These are phyloP conservation scores for Naganishia friedmannii DNA, from an alignment of 768 basidiomycete species.

Conservation along the genomic window DNA sequence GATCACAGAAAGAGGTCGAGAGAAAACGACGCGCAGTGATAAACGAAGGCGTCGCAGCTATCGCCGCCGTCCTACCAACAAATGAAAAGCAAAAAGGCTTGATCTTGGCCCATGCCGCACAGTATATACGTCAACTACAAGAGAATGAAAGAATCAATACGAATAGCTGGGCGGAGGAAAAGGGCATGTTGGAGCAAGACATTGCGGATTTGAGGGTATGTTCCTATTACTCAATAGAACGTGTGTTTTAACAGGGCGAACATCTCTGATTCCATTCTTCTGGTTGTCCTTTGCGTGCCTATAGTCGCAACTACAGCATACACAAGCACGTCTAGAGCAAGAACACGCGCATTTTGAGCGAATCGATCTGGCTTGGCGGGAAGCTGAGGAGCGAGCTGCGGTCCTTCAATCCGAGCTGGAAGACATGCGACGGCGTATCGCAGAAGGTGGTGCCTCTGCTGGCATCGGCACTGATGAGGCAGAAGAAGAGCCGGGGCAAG, in stretches of 20 bases:
- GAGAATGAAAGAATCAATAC: conserved; percentile 51
- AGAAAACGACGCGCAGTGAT: conserved; percentile 90
- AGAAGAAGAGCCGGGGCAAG: background rate
- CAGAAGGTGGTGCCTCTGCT: background rate
- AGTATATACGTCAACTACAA: conserved; percentile 86
- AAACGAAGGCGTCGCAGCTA: conserved; percentile 91
- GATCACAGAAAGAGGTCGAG: conserved; percentile 97
- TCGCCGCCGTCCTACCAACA: conserved; percentile 82
- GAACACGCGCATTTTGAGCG: conserved; percentile 28
- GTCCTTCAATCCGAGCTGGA: conserved; percentile 24
- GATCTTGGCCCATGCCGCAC: conserved; percentile 79
- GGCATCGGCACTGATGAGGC: conserved; percentile 8
- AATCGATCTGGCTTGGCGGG: conserved; percentile 24
- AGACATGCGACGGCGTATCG: conserved; percentile 16
- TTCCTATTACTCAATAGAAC: background rate
- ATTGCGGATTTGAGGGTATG: conserved; percentile 19
- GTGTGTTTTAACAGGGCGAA: no score
- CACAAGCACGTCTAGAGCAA: conserved; percentile 14
- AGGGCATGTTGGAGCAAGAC: conserved; percentile 23
- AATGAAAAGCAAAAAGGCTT: conserved; percentile 76
- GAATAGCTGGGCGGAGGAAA: conserved; percentile 26
- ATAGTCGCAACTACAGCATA: conserved; percentile 8
- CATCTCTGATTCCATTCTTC: no score
- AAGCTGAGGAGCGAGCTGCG: conserved; percentile 23
- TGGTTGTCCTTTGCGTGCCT: background rate